Conservation (phyloP, 176 grass and related monocot genomes). For the Oryza officinalis region DNA sequence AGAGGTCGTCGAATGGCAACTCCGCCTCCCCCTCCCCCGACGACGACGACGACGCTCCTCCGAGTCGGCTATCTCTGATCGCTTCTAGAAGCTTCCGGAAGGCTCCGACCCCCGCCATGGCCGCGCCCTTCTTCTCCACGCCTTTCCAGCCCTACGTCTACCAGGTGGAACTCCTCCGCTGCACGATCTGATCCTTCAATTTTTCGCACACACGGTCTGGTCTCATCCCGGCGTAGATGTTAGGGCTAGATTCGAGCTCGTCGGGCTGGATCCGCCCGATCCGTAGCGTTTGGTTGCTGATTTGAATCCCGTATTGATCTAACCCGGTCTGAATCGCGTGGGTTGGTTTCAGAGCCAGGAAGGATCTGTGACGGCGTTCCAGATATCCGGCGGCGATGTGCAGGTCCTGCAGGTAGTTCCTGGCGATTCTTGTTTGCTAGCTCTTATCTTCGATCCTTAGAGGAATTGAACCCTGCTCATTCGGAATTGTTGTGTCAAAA, state of each 20-base stretch:
- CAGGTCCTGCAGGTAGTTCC: slow-evolving; percentile 87
- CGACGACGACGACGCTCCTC: slow-evolving; percentile 18
- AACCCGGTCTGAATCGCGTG: slow-evolving; percentile 21
- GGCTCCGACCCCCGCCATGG: slow-evolving; percentile 54
- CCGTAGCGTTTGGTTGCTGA: not conserved
- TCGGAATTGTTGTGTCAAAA: slow-evolving; percentile 20
- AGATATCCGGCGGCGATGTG: slow-evolving; percentile 90
- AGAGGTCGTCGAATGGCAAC: slow-evolving; percentile 38
- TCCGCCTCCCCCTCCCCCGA: not conserved
- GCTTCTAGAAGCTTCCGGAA: slow-evolving; percentile 50
- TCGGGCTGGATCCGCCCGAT: slow-evolving; percentile 45
- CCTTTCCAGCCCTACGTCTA: slow-evolving; percentile 97
- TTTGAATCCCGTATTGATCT: slow-evolving; percentile 1
- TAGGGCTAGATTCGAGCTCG: slow-evolving; percentile 38
- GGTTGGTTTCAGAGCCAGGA: slow-evolving; percentile 56
- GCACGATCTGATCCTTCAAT: slow-evolving; percentile 20
- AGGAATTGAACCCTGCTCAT: not conserved
- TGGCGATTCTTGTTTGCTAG: not conserved
- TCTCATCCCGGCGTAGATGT: not conserved
- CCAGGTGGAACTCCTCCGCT: slow-evolving; percentile 51
- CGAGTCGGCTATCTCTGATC: slow-evolving; percentile 33
- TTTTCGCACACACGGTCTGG: not conserved
- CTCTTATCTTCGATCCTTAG: not conserved
- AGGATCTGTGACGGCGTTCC: slow-evolving; percentile 81
- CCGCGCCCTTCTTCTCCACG: slow-evolving; percentile 87